Conservation (phyloP, 2,329 filamentous ascomycete genomes). For the Fusarium neocosmosporiellum region DNA sequence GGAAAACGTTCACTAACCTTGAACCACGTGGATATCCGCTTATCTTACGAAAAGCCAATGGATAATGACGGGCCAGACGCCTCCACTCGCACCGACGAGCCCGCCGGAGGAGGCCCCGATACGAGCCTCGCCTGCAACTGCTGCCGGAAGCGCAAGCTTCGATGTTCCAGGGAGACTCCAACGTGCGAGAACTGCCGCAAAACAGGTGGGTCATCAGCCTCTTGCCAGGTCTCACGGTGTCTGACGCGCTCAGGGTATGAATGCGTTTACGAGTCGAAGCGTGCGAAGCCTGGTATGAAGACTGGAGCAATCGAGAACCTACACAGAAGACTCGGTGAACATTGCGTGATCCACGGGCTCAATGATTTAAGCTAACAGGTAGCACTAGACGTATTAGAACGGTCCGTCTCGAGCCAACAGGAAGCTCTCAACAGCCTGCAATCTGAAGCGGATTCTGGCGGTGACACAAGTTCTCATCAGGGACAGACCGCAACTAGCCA, state of each 20-base stretch:
- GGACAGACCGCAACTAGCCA: not conserved
- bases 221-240: too few relatives aligned
- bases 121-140: conserved; percentile 5
- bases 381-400: conserved; percentile 22
- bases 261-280: conserved; percentile 32
- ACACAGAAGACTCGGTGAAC: conserved; percentile 47
- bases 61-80: not conserved
- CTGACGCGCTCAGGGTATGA: not conserved
- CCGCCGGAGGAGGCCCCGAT: not conserved
- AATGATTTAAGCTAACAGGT: not conserved
- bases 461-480: not conserved
- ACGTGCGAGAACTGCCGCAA: conserved; percentile 8
- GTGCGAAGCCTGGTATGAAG: conserved; percentile 52
- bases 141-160: conserved; percentile 10
- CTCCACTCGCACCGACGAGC: conserved; percentile 1
- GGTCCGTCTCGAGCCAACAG: conserved; percentile 26
- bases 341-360: not conserved
- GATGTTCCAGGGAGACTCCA: conserved; percentile 6
- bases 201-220: not conserved
- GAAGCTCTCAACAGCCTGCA: conserved; percentile 6
- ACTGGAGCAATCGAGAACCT: conserved; percentile 51
- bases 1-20: not conserved
- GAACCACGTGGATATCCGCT: not conserved
- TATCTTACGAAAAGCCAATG: not conserved
- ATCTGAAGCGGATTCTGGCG: not conserved